phyloP scores from a whole-genome alignment of 768 basidiomycete species.

The Lactarius hatsudake region DNA sequence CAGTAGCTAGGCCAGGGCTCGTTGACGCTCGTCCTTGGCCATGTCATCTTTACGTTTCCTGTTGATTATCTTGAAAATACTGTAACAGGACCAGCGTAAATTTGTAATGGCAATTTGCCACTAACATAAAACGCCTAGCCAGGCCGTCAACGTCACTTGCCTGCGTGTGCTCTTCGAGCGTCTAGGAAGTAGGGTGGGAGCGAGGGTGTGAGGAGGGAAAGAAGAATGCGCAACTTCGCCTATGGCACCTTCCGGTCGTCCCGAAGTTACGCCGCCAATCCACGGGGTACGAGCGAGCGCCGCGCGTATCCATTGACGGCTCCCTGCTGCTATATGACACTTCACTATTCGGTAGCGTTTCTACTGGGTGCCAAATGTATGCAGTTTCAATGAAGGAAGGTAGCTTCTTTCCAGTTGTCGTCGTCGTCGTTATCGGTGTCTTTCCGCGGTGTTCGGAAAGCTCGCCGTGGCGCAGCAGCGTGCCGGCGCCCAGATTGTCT shows the following conservation, averaged over 20 bases:
- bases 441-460: not conserved
- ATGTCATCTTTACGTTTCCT: not conserved
- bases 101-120: not conserved
- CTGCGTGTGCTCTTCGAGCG: not conserved
- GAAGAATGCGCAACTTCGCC: not conserved
- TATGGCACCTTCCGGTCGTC: not conserved
- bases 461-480: not conserved
- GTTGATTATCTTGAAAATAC: not conserved
- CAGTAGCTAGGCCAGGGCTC: not conserved
- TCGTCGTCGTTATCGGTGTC: not conserved
- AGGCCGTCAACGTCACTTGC: not conserved
- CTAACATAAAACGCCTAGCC: not conserved
- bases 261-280: not conserved
- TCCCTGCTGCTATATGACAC: not conserved
- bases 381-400: not conserved
- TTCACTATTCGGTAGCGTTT: not conserved
- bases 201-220: not conserved
- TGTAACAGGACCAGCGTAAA: not conserved
- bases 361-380: not conserved
- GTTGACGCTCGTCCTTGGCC: not conserved
- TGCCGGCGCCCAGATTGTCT: not conserved
- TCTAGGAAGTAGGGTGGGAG: not conserved
- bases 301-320: not conserved
- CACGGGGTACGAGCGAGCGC: not conserved
- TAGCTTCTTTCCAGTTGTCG: not conserved